Evolutionary conservation across 805 yeast genomes (phyloP), one percentile per base, ranked within the genome.

Genomic region (Cyberlindnera americana): DNA sequence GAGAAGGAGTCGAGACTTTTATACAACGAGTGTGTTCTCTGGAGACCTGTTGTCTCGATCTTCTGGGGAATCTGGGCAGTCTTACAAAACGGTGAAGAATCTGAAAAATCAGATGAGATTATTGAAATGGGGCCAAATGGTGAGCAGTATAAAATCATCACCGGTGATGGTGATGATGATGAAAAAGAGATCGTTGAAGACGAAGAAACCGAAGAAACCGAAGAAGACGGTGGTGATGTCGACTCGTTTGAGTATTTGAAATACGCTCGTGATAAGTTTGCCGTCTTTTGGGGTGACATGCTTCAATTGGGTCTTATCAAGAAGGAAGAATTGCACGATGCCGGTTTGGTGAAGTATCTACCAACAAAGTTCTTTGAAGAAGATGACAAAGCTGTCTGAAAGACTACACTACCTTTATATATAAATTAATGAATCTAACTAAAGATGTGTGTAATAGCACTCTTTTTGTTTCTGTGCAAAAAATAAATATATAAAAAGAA

Each of bases 1-100:
- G 75, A 73, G 26, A 60, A 58, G 4, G 69, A 67, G 28, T 69
- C 81, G 11, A 73, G 70, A 35, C 59, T 66, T 34, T 60, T 88
- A 29, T 77, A 76, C 53, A 78, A 82, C 50, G 87, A 86, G 46
- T 73, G 81, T 22, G 65, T 77, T 2, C 69, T 70, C 39, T 91
- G 97, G 96, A 73, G 96, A 54, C 78, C 95, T 1, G 68, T 87
- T 0, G 91, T 78, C 17, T 83, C 83, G 35, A 68, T 85, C 9
- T 77, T 73, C 56, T 91, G 99, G 99, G 73, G 83, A 5, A 57
- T 90, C 19, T 91, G 99, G 99, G 98, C 95, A 1, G 72, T 93
- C 30, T 74, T 93, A 24, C 95, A 87, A 59, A 78, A 83, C 49
- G 88, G 77, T 14, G 58, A 62, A 19, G 46, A 42, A 29, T 33